A percentile compares a stretch with the other conserved stretches of the same genome.
Conservation (phyloP, 129 eudicot genomes). For the sunflower (Helianthus annuus) region DNA sequence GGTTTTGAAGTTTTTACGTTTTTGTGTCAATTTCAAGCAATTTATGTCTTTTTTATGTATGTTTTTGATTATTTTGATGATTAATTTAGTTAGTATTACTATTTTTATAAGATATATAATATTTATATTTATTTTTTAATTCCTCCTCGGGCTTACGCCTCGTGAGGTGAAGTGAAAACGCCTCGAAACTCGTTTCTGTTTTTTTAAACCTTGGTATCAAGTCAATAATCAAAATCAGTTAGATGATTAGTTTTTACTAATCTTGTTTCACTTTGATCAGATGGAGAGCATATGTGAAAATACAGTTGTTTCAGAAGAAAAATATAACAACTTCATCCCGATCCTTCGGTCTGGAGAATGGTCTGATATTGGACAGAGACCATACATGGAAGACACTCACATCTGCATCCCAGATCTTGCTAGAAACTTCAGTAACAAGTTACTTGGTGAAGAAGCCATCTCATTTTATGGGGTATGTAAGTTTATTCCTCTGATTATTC, state of each 20-base stretch:
- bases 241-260: slow-evolving; percentile 6
- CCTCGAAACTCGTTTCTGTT: too few species aligned
- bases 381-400: slow-evolving; percentile 91
- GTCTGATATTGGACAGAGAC: slow-evolving; percentile 84
- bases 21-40: too few species aligned
- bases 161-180: too few species aligned
- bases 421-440: slow-evolving; percentile 48
- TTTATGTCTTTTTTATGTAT: too few species aligned
- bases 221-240: background rate
- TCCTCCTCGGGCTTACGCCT: too few species aligned
- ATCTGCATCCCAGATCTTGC: slow-evolving; percentile 80
- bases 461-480: slow-evolving; percentile 94
- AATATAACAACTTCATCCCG: slow-evolving; percentile 57
- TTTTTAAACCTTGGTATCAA: background rate
- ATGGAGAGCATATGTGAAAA: slow-evolving; percentile 81
- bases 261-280: slow-evolving; percentile 30
- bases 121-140: too few species aligned
- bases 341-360: slow-evolving; percentile 83
- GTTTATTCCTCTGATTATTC: slow-evolving; percentile 28
- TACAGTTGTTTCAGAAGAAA: slow-evolving; percentile 47
- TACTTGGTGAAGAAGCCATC: slow-evolving; percentile 62
- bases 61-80: too few species aligned
- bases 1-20: too few species aligned
- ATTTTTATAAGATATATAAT: too few species aligned
- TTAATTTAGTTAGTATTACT: too few species aligned